Percentiles rank a stretch among this genome's conserved stretches.
phyloP scores from a whole-genome alignment of 1,284 basidiomycete species.

The Cronartium ribicola region DNA sequence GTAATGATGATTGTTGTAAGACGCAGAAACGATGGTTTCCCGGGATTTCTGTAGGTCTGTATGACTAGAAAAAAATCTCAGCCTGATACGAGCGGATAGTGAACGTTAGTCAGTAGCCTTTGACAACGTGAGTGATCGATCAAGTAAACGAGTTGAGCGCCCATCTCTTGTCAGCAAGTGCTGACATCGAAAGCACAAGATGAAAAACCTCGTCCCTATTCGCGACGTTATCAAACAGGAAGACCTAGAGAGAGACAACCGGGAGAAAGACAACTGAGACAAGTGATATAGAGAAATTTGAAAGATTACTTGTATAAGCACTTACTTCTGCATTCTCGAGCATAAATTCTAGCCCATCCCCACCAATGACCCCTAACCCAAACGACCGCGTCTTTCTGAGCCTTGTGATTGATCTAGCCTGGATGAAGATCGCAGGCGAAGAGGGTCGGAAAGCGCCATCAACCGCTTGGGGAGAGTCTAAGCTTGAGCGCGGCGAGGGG shows the following conservation, averaged over 20 bases:
- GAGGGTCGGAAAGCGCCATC: not conserved
- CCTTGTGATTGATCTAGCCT: not conserved
- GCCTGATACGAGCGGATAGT: too few relatives aligned
- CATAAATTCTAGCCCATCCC: slow-evolving; percentile 31
- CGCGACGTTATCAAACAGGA: slow-evolving; percentile 31
- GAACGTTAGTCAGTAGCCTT: too few relatives aligned
- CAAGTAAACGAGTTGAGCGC: too few relatives aligned
- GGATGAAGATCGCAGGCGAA: not conserved
- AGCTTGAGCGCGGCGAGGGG: too few relatives aligned
- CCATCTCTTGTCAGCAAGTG: too few relatives aligned
- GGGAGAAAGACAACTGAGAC: not conserved
- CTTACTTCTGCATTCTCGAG: not conserved
- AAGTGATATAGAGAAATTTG: not conserved
- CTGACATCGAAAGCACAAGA: slow-evolving; percentile 14
- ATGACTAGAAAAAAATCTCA: too few relatives aligned
- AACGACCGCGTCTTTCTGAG: slow-evolving; percentile 27
- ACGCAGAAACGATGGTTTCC: too few relatives aligned
- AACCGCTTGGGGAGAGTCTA: not conserved
- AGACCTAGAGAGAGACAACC: slow-evolving; percentile 6
- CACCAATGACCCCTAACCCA: slow-evolving; percentile 22
- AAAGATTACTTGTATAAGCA: not conserved
- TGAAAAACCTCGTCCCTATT: slow-evolving; percentile 31
- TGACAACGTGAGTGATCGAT: too few relatives aligned
- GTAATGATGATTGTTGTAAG: too few relatives aligned
- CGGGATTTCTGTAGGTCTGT: too few relatives aligned